Conservation (phyloP, 768 basidiomycete species). For the Psilocybe sp. region DNA sequence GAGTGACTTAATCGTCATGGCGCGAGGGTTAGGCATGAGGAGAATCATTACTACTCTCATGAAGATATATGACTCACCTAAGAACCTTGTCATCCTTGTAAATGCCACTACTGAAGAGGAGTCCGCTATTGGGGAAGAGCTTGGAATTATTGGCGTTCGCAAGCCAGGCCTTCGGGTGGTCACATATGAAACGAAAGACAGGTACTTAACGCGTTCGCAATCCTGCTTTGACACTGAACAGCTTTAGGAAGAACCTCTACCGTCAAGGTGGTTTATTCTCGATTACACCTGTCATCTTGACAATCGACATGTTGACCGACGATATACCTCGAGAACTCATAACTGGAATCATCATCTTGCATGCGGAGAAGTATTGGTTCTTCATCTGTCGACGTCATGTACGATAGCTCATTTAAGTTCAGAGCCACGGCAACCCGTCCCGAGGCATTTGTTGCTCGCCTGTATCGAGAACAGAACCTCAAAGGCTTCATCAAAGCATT, state of each 20-base stretch:
- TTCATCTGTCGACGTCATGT: background rate
- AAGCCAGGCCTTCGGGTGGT: conserved; percentile 83
- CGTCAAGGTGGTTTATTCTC: conserved; percentile 86
- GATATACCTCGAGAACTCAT: conserved; percentile 85
- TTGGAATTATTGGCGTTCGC: conserved; percentile 88
- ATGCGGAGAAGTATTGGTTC: conserved; percentile 76
- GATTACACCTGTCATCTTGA: conserved; percentile 90
- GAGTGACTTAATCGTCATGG: conserved; percentile 74
- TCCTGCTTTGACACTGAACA: background rate
- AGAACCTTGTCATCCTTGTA: conserved; percentile 81
- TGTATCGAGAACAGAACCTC: conserved; percentile 88
- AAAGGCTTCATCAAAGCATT: conserved; percentile 95
- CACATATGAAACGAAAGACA: conserved; percentile 81
- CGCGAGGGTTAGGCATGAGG: conserved; percentile 87
- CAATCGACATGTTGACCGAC: conserved; percentile 89
- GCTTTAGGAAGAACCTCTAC: conserved; percentile 75
- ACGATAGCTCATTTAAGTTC: conserved; percentile 1
- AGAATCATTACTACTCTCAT: conserved; percentile 81
- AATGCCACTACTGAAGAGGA: conserved; percentile 87
- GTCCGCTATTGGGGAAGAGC: conserved; percentile 85
- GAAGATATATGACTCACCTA: conserved; percentile 88
- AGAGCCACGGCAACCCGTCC: conserved; percentile 83
- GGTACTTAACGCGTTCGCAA: conserved; percentile 43
- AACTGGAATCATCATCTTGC: conserved; percentile 86
- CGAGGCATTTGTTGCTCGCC: conserved; percentile 90